Evolutionary conservation across 2,329 filamentous ascomycete genomes (phyloP), one percentile per base, ranked within the genome.

Genomic region (Pseudogymnoascus destructans): DNA sequence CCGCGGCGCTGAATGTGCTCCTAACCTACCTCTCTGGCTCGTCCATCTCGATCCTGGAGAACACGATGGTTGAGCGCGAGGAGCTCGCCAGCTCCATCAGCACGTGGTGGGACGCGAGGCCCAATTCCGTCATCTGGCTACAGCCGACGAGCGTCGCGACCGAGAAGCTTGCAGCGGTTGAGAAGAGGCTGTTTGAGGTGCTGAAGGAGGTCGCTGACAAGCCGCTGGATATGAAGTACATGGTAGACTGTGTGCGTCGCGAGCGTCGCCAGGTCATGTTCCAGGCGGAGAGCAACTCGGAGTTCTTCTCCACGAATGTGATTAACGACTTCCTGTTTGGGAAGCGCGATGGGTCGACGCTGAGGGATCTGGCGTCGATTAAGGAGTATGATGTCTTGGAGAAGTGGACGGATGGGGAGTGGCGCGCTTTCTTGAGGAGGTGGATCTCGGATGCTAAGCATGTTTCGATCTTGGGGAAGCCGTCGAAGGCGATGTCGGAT

Each of bases 291-390:
- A 84, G 82, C 55, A 88, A 86, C 2, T 84, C 89, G 58, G 81
- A 84, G 19, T 89, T 90, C 63, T 95, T 92, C 70, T 85, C 89
- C 0, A 85, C 83, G 62, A 87, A 87, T 61, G 85, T 97, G 61
- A 95, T 97, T 66, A 86, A 85, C 11, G 91, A 97, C 68, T 95
- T 95, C 69, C 79, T 97, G 8, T 98, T 93, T 67, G 93, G 92
- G 25, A 82, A 84, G 56, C 81, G 89, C 30, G 86, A 95, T 69
- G 95, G 93, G 1, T 87, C 86, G 2, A 89, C 84, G 0, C 74
- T 92, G 59, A 77, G 73, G 52, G 77, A 84, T 21, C 71, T 91
- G 33, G 74, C 75, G 62, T 74, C 71, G 13, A 69, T 85, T 7
- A 64, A 67, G 15, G 81, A 84, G 66, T 85, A 83, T 61, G 87